Base-by-base conservation (phyloP, 306 rosid species). In the Casuarina cunninghamiana region DNA sequence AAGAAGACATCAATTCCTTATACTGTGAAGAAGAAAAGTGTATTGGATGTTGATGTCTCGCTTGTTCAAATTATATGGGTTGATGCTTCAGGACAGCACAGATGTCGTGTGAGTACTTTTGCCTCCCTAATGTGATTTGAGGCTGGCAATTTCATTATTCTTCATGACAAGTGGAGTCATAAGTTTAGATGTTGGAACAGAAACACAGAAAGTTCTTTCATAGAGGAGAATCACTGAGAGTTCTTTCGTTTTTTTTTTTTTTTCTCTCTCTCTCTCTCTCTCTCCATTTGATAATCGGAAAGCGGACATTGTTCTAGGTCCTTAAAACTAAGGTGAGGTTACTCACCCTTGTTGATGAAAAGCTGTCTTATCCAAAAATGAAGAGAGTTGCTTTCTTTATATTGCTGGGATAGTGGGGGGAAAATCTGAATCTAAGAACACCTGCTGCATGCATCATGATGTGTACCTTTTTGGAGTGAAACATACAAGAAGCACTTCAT, bases 1-100 rank as follows among this genome's bases (percentile, higher is more conserved):
- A 68, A 51, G 45, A 65, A 76, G 53, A 58, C n/a, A 72, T 37
- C 78, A 60, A 62, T 83, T 63, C 82, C 79, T 7, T 41, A 50
- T 51, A 63, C 81, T 45, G 73, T 9, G 83, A 77, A 69, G 75
- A 78, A 70, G 88, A 80, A 82, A 71, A 71, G 58, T 69, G 80
- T 45, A 7, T 77, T 71, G 51, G 87, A 86, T 73, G 67, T 57
- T 57, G 91, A 87, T 63, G 80, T 26, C 61, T 86, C 86, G 57
- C 78, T 94, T 39, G 90, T 94, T 86, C 98, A 97, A 63, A 75
- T 94, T 69, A 77, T 92, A 44, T 94, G 97, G 97, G 87, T 83
- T 73, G 98, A 94, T 86, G 84, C 77, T 69, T 89, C 98, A 2
- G 98, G 97, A 68, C 98, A 92, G 76, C 95, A 90, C 35, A 87